Base-by-base conservation (phyloP, 306 rosid genomes). In the Phaseolus lunatus region DNA sequence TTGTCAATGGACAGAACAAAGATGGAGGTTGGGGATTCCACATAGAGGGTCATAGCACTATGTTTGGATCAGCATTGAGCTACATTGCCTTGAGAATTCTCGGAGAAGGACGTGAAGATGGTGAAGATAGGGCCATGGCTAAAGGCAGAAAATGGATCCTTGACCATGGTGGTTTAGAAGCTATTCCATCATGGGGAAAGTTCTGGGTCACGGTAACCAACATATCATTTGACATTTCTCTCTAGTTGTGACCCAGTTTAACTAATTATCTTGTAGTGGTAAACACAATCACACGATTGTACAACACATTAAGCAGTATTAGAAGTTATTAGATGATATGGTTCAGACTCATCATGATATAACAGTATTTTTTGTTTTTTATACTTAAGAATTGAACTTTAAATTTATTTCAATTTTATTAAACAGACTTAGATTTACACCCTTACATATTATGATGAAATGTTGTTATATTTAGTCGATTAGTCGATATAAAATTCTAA, bases 1-100 rank as follows among this genome's bases (percentile, higher is more conserved):
- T 58, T 59, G 66, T 59, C 5, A 27, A 9, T 20, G 24, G 12
- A 64, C 71, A 91, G 96, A 89, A 91, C 57, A 82, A 87, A 82
- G 96, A 91, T 52, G 93, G 96, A 45, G 92, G 93, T 2, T 91
- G 96, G 96, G 92, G 96, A 24, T 81, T 89, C 49, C 93, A 91
- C 53, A 77, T 89, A 43, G 96, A 87, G 68, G 90, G 92, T 23
- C 72, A 83, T 10, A 87, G 96, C 87, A 91, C 96, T 27, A 87
- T 91, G 92, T 89, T 91, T 78, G 93, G 96, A 12, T 72, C 93
- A 9, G 92, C 79, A 3, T 68, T 89, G 43, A 91, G 88, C 78
- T 91, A 89, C 47, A 69, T 89, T 64, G 86, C 91, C 16, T 64
- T 91, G 20, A 89, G 96, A 67, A 50, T 91, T 59, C 96, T 89